Evolutionary conservation across 2,329 filamentous ascomycete species (phyloP).

Genomic region (Geosmithia morbida): DNA sequence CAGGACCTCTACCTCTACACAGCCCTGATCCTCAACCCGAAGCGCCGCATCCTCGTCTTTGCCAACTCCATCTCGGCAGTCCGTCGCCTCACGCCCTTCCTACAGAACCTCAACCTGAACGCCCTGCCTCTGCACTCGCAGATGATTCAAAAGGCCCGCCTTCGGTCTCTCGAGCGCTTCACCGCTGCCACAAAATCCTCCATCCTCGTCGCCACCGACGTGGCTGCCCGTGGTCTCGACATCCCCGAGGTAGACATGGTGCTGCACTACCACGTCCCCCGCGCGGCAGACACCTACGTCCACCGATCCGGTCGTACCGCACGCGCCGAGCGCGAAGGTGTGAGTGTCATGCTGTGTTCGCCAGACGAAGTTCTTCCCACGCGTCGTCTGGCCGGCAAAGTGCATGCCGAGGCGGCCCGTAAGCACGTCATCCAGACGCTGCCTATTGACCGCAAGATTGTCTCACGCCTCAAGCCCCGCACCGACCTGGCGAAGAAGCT

Average conservation of each 20-base stretch:
- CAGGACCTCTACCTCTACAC: slow-evolving; percentile 88
- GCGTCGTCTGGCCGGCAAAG: slow-evolving; percentile 70
- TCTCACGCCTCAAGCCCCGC: slow-evolving; percentile 61
- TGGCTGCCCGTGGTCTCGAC: slow-evolving; percentile 85
- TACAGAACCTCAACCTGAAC: slow-evolving; percentile 68
- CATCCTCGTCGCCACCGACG: slow-evolving; percentile 83
- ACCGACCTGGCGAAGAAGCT: slow-evolving; percentile 75
- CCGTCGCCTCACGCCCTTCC: slow-evolving; percentile 68
- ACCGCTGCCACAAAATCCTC: slow-evolving; percentile 9
- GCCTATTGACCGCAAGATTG: slow-evolving; percentile 69
- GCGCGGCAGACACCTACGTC: slow-evolving; percentile 84
- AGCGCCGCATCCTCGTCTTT: slow-evolving; percentile 74
- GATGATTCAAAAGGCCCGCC: slow-evolving; percentile 89
- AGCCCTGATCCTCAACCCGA: slow-evolving; percentile 68
- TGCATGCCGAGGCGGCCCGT: slow-evolving; percentile 51
- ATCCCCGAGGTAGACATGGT: slow-evolving; percentile 83
- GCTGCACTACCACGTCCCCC: slow-evolving; percentile 89
- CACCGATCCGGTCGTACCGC: slow-evolving; percentile 92
- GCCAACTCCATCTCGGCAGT: slow-evolving; percentile 93
- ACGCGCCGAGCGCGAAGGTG: slow-evolving; percentile 61
- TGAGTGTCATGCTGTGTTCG: slow-evolving; percentile 76
- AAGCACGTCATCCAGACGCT: slow-evolving; percentile 65
- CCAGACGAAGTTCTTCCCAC: slow-evolving; percentile 85
- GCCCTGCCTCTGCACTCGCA: slow-evolving; percentile 75
- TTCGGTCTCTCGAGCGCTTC: slow-evolving; percentile 88